Evolutionary conservation across 2,329 filamentous ascomycete species (phyloP).

Genomic region (Atkinsonella hypoxylon): DNA sequence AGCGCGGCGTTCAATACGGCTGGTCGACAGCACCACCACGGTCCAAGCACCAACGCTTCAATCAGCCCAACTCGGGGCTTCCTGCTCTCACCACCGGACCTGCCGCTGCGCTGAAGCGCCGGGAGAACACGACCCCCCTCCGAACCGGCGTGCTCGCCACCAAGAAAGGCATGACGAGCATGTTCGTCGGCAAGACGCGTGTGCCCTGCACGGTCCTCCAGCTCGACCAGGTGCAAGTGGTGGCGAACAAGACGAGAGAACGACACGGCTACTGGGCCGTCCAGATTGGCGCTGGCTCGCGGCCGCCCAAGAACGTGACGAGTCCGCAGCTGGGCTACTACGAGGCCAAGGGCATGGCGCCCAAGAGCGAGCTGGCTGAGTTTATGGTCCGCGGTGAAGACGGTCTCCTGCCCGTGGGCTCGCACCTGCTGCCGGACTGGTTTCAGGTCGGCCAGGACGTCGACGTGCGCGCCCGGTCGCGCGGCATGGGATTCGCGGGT

Average conservation of each 20-base stretch:
- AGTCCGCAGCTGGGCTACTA: conserved; percentile 80
- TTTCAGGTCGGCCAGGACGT: conserved; percentile 85
- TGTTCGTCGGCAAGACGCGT: conserved; percentile 70
- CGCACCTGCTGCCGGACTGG: conserved; percentile 73
- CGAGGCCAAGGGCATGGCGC: conserved; percentile 66
- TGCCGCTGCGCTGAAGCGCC: conserved; percentile 47
- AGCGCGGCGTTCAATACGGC: conserved; percentile 44
- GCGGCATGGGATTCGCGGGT: conserved; percentile 90
- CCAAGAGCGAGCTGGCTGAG: conserved; percentile 75
- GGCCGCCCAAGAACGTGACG: conserved; percentile 63
- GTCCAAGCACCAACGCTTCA: conserved; percentile 46
- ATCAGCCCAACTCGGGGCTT: conserved; percentile 44
- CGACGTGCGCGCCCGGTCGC: conserved; percentile 66
- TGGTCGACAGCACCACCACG: conserved; percentile 46
- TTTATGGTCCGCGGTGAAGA: conserved; percentile 68
- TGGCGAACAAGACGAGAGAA: conserved; percentile 71
- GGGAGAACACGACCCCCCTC: conserved; percentile 45
- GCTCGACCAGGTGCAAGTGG: conserved; percentile 81
- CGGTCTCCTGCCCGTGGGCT: conserved; percentile 66
- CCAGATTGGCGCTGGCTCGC: conserved; percentile 71
- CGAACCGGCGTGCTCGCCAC: conserved; percentile 74
- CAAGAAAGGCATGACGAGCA: conserved; percentile 93
- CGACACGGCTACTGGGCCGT: conserved; percentile 89
- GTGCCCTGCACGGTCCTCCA: conserved; percentile 86
- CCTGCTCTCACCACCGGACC: conserved; percentile 45